Base-by-base conservation (phyloP, 2,329 filamentous ascomycete species). In the Trichoderma cornu-damae region DNA sequence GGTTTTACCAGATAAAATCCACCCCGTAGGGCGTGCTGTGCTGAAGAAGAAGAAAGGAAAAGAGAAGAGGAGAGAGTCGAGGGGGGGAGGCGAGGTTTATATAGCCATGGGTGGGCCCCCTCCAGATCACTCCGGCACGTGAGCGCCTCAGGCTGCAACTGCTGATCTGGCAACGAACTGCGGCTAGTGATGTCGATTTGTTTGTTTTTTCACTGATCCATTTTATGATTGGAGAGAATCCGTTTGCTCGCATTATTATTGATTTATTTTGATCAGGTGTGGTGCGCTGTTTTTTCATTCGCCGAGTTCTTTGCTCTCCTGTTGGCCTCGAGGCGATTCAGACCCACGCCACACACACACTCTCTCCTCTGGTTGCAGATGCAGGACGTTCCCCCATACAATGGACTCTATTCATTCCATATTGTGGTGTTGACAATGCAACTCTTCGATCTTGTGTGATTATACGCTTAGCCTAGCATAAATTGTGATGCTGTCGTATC, bases 41-140 rank as follows among this genome's bases (percentile, higher is more conserved):
- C 52, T 30, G 43, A 35, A 26, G 40, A 42, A 22, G 44, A 42
- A 48, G 38, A 38, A 24, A 52, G 32, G 38, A 51, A n/a, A 60
- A 59, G 42, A 28, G 50, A 58, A 44, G 34, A 48, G 44, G 28
- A 30, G 49, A 34, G 44, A 26, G 34, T 30, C n/a, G 18, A 12
- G 46, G 51, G 59, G 46, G 38, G 35, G 34, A 51, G 59, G 51
- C 47, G 50, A 59, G 46, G 50, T 48, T 59, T 61, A 61, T 49
- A 47, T 57, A 59, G 43, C n/a, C 18, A n/a, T n/a, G 6, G 57
- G 28, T 32, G 42, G 57, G 34, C 9, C 32, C 26, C 43, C 49
- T n/a, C 55, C 20, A 16, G 43, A 53, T 54, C 49, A 53, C 49
- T 42, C 18, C 34, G n/a, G 44, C 57, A 58, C 57, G 50, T 58